A percentile compares a stretch with the other conserved stretches of the same genome.
Evolutionary conservation across 1,139 yeast species (phyloP).

Genomic region (Kurtzmaniella quercitrusa): DNA sequence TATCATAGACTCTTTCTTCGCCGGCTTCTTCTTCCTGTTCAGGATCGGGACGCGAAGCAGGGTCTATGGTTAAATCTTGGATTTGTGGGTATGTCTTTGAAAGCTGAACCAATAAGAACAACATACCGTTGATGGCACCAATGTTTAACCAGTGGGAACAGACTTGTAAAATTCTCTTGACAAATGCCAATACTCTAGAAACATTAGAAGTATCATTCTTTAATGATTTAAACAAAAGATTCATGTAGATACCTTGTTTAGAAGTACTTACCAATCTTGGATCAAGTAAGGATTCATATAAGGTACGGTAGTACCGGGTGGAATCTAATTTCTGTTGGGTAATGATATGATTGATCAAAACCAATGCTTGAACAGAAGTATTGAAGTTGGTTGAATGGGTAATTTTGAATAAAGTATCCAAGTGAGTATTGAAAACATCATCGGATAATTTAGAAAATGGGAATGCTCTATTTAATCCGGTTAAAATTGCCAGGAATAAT

Average conservation of each 20-base stretch:
- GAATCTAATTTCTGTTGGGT: conserved; percentile 51
- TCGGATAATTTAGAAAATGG: conserved; percentile 82
- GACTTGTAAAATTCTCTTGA: conserved; percentile 83
- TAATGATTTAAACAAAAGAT: conserved; percentile 77
- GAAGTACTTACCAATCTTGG: conserved; percentile 79
- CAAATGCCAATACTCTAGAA: conserved; percentile 79
- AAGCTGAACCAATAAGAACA: conserved; percentile 70
- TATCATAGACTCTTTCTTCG: conserved; percentile 53
- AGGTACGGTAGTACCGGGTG: conserved; percentile 81
- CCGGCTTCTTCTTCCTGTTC: conserved; percentile 17
- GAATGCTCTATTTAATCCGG: conserved; percentile 95
- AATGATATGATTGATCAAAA: conserved; percentile 74
- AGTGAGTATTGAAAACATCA: conserved; percentile 69
- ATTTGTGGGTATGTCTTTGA: conserved; percentile 40
- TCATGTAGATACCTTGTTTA: conserved; percentile 84
- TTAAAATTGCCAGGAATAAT: conserved; percentile 82
- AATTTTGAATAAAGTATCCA: conserved; percentile 80
- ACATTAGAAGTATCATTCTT: conserved; percentile 59
- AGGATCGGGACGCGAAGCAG: conserved; percentile 34
- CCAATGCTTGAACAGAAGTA: conserved; percentile 89
- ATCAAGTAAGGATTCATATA: conserved; percentile 87
- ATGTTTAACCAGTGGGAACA: conserved; percentile 82
- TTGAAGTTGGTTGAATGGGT: conserved; percentile 94
- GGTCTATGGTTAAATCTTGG: conserved; percentile 38
- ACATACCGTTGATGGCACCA: conserved; percentile 90